Conservation (phyloP, 495 filamentous ascomycete genomes). For the Penicillium argentinense region DNA sequence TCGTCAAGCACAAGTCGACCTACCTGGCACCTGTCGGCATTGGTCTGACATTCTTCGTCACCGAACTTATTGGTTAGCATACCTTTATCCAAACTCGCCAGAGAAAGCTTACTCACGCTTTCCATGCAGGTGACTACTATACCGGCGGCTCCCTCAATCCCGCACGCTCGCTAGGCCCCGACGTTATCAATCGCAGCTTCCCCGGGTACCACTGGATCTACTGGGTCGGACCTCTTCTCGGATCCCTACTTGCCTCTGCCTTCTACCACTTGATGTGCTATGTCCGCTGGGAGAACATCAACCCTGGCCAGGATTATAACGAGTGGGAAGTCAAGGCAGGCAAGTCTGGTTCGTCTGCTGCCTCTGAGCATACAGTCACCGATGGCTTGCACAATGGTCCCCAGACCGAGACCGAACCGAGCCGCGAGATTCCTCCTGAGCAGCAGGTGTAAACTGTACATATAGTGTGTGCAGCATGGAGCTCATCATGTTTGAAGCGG, state of each 20-base stretch:
- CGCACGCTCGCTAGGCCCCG: constrained; percentile 70
- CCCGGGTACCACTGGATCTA: constrained; percentile 55
- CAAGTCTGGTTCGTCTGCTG: constrained; percentile 3
- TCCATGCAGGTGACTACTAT: constrained; percentile 60
- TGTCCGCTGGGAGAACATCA: constrained; percentile 74
- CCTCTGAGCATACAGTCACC: constrained; percentile 15
- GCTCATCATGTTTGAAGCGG: neutral
- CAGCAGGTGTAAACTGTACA: constrained; percentile 10
- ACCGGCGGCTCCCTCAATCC: constrained; percentile 76
- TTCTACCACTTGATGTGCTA: constrained; percentile 68
- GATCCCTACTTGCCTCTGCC: constrained; percentile 62
- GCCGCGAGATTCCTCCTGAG: constrained; percentile 1
- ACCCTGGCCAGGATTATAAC: constrained; percentile 68
- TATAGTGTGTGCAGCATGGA: neutral
- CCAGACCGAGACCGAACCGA: neutral
- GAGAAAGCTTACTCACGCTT: no score
- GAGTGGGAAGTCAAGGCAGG: constrained; percentile 34
- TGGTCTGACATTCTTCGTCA: constrained; percentile 69
- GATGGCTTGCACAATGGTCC: constrained; percentile 6
- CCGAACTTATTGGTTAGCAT: constrained; percentile 61
- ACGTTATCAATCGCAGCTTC: constrained; percentile 64
- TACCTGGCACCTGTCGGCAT: constrained; percentile 79
- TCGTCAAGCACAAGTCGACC: constrained; percentile 79
- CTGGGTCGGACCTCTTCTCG: constrained; percentile 67
- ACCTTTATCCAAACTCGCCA: no score